Base-by-base conservation (phyloP, 805 yeast genomes). In the Ogataea thermomethanolica region DNA sequence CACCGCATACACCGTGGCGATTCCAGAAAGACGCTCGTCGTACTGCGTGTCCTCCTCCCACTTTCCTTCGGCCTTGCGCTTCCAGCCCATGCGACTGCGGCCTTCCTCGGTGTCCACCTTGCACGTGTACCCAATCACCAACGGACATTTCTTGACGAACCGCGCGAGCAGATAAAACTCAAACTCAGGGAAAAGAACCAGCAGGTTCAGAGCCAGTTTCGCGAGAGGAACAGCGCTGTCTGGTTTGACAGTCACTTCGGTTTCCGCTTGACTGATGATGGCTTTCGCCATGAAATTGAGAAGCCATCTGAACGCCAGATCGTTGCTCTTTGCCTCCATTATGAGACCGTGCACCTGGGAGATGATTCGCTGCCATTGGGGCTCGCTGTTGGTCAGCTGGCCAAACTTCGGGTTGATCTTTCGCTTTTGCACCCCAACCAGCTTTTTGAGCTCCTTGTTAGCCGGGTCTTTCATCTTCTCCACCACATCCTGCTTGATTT, bases 391-490 rank as follows among this genome's bases (percentile, higher is more conserved):
- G 1, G 96, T 88, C 45, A 93, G 68, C 64, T 93, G 98, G 9
- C 99, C 98, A 50, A 93, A 79, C 56, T 83, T 84, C 5, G 96
- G 93, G 55, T 87, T 87, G 50, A 93, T 78, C 53, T 81, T 79
- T 35, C 96, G 69, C 55, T 82, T 83, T 40, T 79, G 72, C n/a
- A 73, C 71, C 34, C 73, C 76, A 51, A 81, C 81, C 26, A 75
- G 55, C 23, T 67, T 74, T 21, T 74, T 72, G 50, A 81, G 70
- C 21, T 52, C 62, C 31, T 53, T 49, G 29, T 62, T 52, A 17
- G 56, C 51, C 3, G 56, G 56, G n/a, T 61, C 58, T 27, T 70
- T 65, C 24, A 88, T 71, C 8, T 76, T 76, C 9, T 66, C 71
- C 3, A 79, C 79, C 10, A 90, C 70, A 14, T 76, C 70, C 1